Percentiles rank a stretch among this genome's conserved stretches.
Evolutionary conservation across 73 alveolate genomes (phyloP).

Genomic region (Paramecium sexaurelia): DNA sequence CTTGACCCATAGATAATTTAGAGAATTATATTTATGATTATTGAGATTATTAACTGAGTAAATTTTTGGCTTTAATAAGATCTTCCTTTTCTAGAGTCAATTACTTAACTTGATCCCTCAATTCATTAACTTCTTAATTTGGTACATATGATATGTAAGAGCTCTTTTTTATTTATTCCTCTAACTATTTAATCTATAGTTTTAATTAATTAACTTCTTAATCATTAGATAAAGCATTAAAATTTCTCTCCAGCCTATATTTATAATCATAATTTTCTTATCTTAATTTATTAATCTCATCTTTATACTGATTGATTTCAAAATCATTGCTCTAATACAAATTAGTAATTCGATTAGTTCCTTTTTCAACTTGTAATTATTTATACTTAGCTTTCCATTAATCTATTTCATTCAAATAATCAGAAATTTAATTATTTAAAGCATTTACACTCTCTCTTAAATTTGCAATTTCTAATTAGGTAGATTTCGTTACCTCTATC

Average conservation of each 20-base stretch:
- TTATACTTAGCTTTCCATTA: constrained; percentile 12
- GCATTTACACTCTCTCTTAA: constrained; percentile 4
- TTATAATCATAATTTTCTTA: neutral
- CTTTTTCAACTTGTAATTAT: neutral
- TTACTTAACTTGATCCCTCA: neutral
- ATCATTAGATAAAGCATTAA: neutral
- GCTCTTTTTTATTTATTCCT: neutral
- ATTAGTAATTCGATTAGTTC: neutral
- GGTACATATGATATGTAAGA: neutral
- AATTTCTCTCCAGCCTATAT: neutral
- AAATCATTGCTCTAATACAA: neutral
- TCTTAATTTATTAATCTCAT: neutral
- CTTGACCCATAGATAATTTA: neutral
- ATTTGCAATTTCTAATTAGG: neutral
- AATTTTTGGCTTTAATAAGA: neutral
- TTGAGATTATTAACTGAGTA: neutral
- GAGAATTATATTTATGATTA: neutral
- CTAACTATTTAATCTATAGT: neutral
- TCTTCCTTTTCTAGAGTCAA: neutral
- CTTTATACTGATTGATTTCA: constrained; percentile 5
- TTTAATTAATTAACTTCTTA: neutral
- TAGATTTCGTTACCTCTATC: neutral
- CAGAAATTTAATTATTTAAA: neutral
- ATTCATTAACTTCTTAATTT: neutral
- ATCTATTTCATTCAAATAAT: constrained; percentile 16